These are phyloP conservation scores for Aspergillus fructus DNA, from an alignment of 2,329 filamentous ascomycete genomes.

Conservation along the genomic window DNA sequence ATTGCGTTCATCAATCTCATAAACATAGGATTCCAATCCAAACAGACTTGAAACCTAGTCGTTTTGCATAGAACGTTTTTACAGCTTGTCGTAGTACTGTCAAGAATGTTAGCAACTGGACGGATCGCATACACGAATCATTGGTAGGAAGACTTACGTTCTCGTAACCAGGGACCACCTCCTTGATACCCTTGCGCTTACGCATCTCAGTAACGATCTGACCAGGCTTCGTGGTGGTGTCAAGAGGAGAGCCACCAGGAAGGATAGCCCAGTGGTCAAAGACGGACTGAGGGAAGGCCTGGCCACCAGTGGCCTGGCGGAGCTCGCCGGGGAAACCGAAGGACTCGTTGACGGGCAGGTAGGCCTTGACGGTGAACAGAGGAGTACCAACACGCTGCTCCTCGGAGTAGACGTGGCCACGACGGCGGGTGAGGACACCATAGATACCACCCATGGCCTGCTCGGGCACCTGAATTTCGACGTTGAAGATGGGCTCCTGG, in stretches of 20 bases:
- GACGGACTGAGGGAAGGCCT: slow-evolving; percentile 98
- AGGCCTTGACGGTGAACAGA: slow-evolving; percentile 98
- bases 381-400: slow-evolving; percentile 98
- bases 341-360: slow-evolving; percentile 93
- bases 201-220: slow-evolving; percentile 83
- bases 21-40: slow-evolving; percentile 38
- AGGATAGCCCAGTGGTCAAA: slow-evolving; percentile 99
- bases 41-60: slow-evolving; percentile 43
- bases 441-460: slow-evolving; percentile 99
- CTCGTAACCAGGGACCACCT: slow-evolving; percentile 85
- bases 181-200: slow-evolving; percentile 99
- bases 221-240: slow-evolving; percentile 78
- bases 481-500: slow-evolving; percentile 96
- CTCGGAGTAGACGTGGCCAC: slow-evolving; percentile 99
- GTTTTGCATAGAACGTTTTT: slow-evolving; percentile 51
- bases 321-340: slow-evolving; percentile 99
- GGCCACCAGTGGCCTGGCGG: slow-evolving; percentile 86
- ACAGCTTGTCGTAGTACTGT: slow-evolving; percentile 99
- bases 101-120: slow-evolving; percentile 25
- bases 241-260: slow-evolving; percentile 88
- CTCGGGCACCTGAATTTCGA: slow-evolving; percentile 99
- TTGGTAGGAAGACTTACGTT: slow-evolving; percentile 69
- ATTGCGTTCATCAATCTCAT: slow-evolving; percentile 47
- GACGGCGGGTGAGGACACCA: slow-evolving; percentile 93
- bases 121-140: neutral